Base-by-base conservation (phyloP, 2,329 filamentous ascomycete species). In the Nigrograna mackinnonii region DNA sequence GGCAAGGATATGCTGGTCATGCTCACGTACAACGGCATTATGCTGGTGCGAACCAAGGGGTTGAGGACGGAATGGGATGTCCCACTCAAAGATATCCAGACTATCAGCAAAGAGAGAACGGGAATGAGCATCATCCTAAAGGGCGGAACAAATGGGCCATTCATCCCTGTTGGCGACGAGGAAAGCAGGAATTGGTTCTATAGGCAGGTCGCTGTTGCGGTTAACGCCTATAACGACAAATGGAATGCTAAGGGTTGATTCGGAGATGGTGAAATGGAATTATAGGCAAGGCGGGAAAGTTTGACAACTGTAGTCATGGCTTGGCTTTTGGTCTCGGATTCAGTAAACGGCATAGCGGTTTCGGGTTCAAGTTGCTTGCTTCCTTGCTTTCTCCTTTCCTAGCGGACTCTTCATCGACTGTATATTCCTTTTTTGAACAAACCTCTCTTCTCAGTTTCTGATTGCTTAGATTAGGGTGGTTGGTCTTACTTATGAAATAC, bases 61-160 rank as follows among this genome's bases (percentile, higher is more conserved):
- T 77, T 99, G 59, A 85, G 83, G 39, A 91, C 85, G 14, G 92
- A 97, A 70, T 99, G 94, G 94, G 94, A 99, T 61, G 90, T 97
- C 9, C 88, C 90, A 19, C 78, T 99, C 52, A 96, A 94, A 63
- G 94, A 99, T 66, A 84, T 99, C 16, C 91, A 97, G 76, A 97
- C 91, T 0, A 97, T 99, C 52, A 88, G 86, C 34, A 99, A 97
- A 75, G 95, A 99, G 77, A 79, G 94, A 39, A 99, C 94, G 0
- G 95, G 94, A 0, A 84, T 99, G 71, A 91, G 89, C 54, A 82
- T 99, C 49, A 86, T 88, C 35, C 73, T 97, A 52, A 87, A 95
- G 55, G 92, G 91, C 9, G 92, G 91, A 3, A 89, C 86, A 2
- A 96, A 96, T 64, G 94, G 94, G 1, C 94, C 94, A 2, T 99